A percentile compares a stretch with the other conserved stretches of the same genome.
phyloP scores from a whole-genome alignment of 78 protist species.

The Polysphondylium violaceum region DNA sequence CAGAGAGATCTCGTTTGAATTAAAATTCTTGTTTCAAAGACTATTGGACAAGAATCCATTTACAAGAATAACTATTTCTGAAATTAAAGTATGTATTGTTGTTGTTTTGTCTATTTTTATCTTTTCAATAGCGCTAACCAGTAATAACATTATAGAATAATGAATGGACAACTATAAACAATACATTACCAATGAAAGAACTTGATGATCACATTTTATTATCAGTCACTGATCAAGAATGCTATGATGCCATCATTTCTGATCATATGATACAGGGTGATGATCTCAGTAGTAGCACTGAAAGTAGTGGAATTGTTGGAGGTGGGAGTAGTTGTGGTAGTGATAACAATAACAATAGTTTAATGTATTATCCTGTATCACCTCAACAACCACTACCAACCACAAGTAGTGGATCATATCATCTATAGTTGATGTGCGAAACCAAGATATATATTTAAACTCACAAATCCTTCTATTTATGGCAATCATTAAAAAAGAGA shows the following conservation, averaged over 20 bases:
- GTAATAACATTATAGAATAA: neutral
- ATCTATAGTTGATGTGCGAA: no score
- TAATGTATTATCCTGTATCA: neutral
- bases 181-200: slow-evolving; percentile 43
- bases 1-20: slow-evolving; percentile 60
- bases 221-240: slow-evolving; percentile 56
- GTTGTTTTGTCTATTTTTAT: no score
- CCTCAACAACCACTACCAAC: no score
- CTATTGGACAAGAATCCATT: slow-evolving; percentile 57
- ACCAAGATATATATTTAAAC: no score
- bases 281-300: neutral
- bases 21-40: slow-evolving; percentile 35
- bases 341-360: neutral
- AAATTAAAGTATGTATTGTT: slow-evolving; percentile 6
- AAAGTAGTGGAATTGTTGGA: slow-evolving; percentile 1
- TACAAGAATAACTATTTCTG: slow-evolving; percentile 23
- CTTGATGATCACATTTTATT: slow-evolving; percentile 6
- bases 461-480: no score
- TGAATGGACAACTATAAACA: slow-evolving; percentile 47
- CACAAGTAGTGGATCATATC: no score
- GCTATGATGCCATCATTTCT: slow-evolving; percentile 4
- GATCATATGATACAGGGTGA: neutral
- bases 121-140: no score
- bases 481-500: no score
- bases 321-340: slow-evolving; percentile 25